Conservation (phyloP, 805 yeast species). For the Cyberlindnera xishuangbannaensis region DNA sequence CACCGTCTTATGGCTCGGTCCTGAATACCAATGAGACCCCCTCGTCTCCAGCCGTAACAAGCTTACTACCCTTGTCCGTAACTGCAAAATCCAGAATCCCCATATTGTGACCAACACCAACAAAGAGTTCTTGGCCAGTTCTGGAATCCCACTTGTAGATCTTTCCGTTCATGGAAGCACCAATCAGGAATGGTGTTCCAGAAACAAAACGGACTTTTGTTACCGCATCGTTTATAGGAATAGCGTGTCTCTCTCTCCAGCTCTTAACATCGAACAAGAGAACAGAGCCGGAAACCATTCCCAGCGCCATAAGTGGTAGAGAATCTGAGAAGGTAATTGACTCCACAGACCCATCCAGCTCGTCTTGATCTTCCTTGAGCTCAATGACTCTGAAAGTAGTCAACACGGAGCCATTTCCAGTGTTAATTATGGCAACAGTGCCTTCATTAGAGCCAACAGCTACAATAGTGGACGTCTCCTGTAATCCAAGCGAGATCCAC, state of each 20-base stretch:
- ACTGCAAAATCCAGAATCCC: conserved; percentile 85
- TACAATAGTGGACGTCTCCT: conserved; percentile 44
- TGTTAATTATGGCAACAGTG: conserved; percentile 69
- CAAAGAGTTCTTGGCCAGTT: conserved; percentile 71
- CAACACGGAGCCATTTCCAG: conserved; percentile 66
- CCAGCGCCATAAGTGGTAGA: conserved; percentile 69
- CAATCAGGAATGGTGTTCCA: conserved; percentile 55
- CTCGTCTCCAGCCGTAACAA: conserved; percentile 95
- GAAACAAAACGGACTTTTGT: conserved; percentile 68
- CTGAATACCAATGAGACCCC: conserved; percentile 71
- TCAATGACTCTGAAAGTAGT: conserved; percentile 62
- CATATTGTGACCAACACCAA: conserved; percentile 88
- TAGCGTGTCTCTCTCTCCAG: conserved; percentile 77
- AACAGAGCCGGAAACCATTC: conserved; percentile 86
- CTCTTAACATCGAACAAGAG: conserved; percentile 74
- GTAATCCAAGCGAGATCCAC: conserved; percentile 70
- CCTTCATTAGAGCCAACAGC: conserved; percentile 92
- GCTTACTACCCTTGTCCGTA: conserved; percentile 56
- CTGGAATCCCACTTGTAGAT: conserved; percentile 86
- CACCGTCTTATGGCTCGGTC: too few relatives aligned
- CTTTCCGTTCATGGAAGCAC: conserved; percentile 78
- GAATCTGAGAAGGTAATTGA: conserved; percentile 75
- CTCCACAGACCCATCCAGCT: conserved; percentile 65
- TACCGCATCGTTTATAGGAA: conserved; percentile 72
- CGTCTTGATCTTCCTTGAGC: conserved; percentile 47